Evolutionary conservation across 441 rosid species (phyloP).

Genomic region (Lepidium campestre): DNA sequence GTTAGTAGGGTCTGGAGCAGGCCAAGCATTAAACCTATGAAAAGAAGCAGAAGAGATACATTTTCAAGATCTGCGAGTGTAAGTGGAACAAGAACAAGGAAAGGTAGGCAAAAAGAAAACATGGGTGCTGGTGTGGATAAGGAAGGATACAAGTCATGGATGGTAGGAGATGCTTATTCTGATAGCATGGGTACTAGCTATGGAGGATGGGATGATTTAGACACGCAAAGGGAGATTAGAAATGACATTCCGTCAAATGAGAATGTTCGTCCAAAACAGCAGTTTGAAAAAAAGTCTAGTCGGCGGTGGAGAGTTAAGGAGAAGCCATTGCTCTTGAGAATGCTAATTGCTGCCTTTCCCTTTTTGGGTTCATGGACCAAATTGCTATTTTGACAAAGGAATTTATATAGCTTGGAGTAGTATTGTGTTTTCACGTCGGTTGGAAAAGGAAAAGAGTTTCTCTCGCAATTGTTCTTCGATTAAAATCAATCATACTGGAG

Average conservation of each 20-base stretch:
- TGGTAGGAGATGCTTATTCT: slow-evolving; percentile 31
- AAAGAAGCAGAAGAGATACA: slow-evolving; percentile 40
- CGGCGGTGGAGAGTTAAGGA: slow-evolving; percentile 58
- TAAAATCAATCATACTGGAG: background rate
- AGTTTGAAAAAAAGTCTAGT: slow-evolving; percentile 34
- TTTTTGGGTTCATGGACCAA: slow-evolving; percentile 65
- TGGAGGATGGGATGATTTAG: slow-evolving; percentile 94
- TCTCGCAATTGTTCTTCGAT: background rate
- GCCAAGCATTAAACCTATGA: slow-evolving; percentile 29
- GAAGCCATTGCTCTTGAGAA: slow-evolving; percentile 51
- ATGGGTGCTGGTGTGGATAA: slow-evolving; percentile 13
- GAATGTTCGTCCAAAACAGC: slow-evolving; percentile 24
- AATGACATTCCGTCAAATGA: slow-evolving; percentile 8
- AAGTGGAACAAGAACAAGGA: slow-evolving; percentile 13
- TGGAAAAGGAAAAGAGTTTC: background rate
- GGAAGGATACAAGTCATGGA: slow-evolving; percentile 65
- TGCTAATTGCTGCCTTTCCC: slow-evolving; percentile 67
- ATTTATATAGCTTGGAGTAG: background rate
- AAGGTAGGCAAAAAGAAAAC: slow-evolving; percentile 26
- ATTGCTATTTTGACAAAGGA: slow-evolving; percentile 40
- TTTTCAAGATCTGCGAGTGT: slow-evolving; percentile 34
- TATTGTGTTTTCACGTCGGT: background rate
- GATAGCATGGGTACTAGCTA: slow-evolving; percentile 24
- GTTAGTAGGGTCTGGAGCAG: slow-evolving; percentile 52
- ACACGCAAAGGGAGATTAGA: slow-evolving; percentile 21